Percentiles rank a stretch among this genome's conserved stretches.
These are phyloP conservation scores for Fusarium circinatum DNA, from an alignment of 2,329 filamentous ascomycete genomes.

Conservation along the genomic window DNA sequence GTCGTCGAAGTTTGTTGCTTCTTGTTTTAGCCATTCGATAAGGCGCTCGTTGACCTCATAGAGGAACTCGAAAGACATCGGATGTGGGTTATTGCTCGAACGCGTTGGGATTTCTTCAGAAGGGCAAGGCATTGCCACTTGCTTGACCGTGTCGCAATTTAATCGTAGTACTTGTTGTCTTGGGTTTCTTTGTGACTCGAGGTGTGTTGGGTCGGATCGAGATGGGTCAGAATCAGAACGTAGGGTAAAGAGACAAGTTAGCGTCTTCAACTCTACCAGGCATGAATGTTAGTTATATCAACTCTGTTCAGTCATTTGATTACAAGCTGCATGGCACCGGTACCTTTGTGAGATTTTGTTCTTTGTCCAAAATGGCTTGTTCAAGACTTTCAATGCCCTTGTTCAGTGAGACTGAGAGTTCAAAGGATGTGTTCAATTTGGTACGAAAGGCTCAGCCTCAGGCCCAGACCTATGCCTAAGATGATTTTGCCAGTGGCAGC, in stretches of 20 bases:
- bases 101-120: neutral
- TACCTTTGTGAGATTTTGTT: rapidly evolving
- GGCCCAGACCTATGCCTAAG: rapidly evolving
- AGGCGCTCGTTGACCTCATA: neutral
- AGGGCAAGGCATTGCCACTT: neutral
- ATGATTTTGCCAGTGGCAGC: neutral
- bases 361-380: neutral
- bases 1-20: rapidly evolving
- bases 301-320: rapidly evolving
- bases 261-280: rapidly evolving
- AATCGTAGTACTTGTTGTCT: rapidly evolving
- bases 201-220: neutral
- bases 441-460: rapidly evolving
- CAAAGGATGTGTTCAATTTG: rapidly evolving
- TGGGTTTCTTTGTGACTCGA: neutral
- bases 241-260: neutral
- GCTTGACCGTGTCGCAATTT: rapidly evolving
- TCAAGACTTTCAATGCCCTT: too few relatives aligned
- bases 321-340: rapidly evolving
- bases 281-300: rapidly evolving
- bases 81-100: rapidly evolving
- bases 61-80: neutral
- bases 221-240: rapidly evolving
- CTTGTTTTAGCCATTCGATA: neutral
- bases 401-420: neutral